phyloP scores from a whole-genome alignment of 768 basidiomycete species.

The Porpolomopsis calyptriformis region DNA sequence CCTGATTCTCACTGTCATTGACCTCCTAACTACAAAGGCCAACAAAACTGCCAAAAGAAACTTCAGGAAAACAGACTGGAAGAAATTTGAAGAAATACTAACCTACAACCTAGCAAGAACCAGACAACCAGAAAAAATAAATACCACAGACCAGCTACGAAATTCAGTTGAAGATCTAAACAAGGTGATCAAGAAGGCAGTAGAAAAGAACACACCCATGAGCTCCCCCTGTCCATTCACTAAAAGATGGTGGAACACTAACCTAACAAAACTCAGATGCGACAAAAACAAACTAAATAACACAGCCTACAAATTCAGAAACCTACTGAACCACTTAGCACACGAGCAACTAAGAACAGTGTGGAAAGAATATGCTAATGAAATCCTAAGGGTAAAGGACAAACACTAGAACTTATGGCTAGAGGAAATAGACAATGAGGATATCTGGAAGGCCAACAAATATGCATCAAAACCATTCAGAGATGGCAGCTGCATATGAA shows the following conservation, averaged over 20 bases:
- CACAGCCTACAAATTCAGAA: background rate
- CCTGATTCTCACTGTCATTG: slow-evolving; percentile 23
- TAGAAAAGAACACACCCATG: background rate
- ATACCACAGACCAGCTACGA: slow-evolving; percentile 1
- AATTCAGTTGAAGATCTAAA: background rate
- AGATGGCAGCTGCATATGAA: slow-evolving; percentile 8
- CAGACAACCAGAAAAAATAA: slow-evolving; percentile 11
- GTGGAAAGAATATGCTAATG: slow-evolving; percentile 7
- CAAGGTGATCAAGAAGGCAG: background rate
- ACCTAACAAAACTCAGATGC: background rate
- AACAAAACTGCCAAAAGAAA: slow-evolving; percentile 8
- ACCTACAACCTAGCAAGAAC: slow-evolving; percentile 4
- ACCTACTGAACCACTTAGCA: background rate
- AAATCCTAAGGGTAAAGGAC: slow-evolving; percentile 9
- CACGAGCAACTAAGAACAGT: background rate
- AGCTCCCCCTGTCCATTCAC: too few relatives aligned
- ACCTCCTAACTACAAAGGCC: slow-evolving; percentile 7
- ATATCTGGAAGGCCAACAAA: slow-evolving; percentile 13
- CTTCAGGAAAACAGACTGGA: slow-evolving; percentile 24
- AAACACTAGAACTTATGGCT: slow-evolving; percentile 14
- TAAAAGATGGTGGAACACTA: slow-evolving; percentile 3
- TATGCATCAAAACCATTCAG: slow-evolving; percentile 2
- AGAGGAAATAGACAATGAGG: slow-evolving; percentile 3
- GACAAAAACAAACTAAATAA: background rate
- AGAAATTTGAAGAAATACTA: slow-evolving; percentile 17